These are phyloP conservation scores for Monotropa hypopitys DNA, from an alignment of 179 eudicot genomes.

Conservation along the genomic window DNA sequence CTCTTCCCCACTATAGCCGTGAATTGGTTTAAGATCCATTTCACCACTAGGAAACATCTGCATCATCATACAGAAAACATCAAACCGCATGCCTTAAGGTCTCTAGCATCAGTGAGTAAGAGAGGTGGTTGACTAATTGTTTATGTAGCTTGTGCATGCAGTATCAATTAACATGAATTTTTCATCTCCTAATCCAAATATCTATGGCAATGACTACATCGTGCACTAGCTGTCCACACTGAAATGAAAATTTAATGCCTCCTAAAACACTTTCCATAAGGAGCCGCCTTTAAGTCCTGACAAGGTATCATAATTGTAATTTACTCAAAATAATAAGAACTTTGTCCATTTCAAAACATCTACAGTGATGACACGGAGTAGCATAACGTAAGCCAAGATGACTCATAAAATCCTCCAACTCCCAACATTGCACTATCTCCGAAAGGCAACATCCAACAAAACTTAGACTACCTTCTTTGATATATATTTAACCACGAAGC, in stretches of 20 bases:
- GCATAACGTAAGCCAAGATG: background rate
- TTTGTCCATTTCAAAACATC: background rate
- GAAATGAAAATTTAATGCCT: background rate
- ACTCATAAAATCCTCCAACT: background rate
- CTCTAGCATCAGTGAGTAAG: background rate
- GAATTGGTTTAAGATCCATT: background rate
- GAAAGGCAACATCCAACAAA: background rate
- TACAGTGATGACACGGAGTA: background rate
- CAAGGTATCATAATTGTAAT: background rate
- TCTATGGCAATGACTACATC: background rate
- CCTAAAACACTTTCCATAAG: background rate
- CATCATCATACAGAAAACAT: background rate
- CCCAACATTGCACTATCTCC: background rate
- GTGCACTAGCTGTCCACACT: background rate
- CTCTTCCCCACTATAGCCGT: background rate
- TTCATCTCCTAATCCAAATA: background rate
- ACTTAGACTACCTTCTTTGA: background rate
- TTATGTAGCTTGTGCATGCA: background rate
- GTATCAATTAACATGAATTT: background rate
- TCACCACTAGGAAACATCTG: background rate
- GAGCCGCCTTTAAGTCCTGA: background rate
- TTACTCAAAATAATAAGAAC: background rate
- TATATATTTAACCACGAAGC: background rate
- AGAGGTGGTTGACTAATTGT: background rate
- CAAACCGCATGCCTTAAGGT: background rate